Evolutionary conservation across 345 rosid species (phyloP).

Genomic region (Chamaenerion angustifolium): DNA sequence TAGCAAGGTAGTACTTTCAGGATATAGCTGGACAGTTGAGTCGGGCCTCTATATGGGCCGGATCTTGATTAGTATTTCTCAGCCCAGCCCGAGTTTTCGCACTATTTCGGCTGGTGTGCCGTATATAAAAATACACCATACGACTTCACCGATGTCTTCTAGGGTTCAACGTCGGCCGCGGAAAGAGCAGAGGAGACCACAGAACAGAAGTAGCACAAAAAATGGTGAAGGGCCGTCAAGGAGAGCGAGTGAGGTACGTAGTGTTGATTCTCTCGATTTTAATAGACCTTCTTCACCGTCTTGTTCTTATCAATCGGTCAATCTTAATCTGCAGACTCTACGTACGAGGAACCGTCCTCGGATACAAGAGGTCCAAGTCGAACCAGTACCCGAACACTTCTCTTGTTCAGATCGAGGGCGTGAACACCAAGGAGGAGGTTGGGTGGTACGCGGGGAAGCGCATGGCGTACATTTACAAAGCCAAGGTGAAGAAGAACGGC

Average conservation of each 20-base stretch:
- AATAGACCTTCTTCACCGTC: not conserved
- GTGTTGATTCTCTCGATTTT: not conserved
- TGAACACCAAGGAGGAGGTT: constrained; percentile 71
- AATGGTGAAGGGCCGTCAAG: constrained; percentile 94
- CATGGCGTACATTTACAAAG: constrained; percentile 86
- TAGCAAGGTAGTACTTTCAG: too few species aligned
- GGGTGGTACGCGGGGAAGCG: constrained; percentile 74
- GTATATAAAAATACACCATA: too few species aligned
- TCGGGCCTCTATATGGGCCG: too few species aligned
- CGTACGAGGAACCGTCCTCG: constrained; percentile 67
- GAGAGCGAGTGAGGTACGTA: constrained; percentile 73
- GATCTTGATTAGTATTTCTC: too few species aligned
- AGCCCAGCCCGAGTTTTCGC: too few species aligned
- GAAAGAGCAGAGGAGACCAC: too few species aligned
- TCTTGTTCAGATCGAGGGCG: constrained; percentile 73
- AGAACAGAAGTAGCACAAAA: constrained; percentile 2
- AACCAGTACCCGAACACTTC: constrained; percentile 77
- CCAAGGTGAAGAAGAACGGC: constrained; percentile 68
- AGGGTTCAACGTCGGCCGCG: too few species aligned
- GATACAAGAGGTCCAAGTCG: constrained; percentile 82
- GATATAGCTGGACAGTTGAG: too few species aligned
- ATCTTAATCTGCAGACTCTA: constrained; percentile 40
- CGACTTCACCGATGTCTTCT: too few species aligned
- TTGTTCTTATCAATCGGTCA: not conserved
- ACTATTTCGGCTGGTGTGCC: too few species aligned